Conservation (phyloP, 352 stramenopile genomes). For the Pilasporangium apinafurcum region DNA sequence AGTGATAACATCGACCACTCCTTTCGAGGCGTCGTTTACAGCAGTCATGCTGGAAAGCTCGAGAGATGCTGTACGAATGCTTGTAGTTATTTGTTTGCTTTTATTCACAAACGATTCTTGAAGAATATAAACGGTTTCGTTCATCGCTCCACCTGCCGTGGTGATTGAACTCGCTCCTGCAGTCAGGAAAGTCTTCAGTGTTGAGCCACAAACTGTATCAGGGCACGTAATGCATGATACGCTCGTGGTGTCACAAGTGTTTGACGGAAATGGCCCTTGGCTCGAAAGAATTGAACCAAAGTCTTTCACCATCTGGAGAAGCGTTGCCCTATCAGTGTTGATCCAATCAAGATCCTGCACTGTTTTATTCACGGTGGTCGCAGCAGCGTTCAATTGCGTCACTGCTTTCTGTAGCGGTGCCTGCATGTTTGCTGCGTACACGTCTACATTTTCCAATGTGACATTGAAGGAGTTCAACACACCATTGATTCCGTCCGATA, state of each 20-base stretch:
- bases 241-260: conserved; percentile 31
- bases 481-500: conserved; percentile 54
- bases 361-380: conserved; percentile 26
- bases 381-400: conserved; percentile 31
- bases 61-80: conserved; percentile 31
- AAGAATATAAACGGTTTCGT: conserved; percentile 17
- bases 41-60: conserved; percentile 43
- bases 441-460: conserved; percentile 71
- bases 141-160: conserved; percentile 17
- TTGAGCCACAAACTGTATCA: conserved; percentile 38
- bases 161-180: conserved; percentile 15
- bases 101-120: conserved; percentile 37
- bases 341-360: conserved; percentile 52
- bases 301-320: conserved; percentile 52
- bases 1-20: conserved; percentile 48
- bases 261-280: conserved; percentile 46
- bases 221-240: conserved; percentile 51
- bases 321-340: conserved; percentile 28
- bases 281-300: conserved; percentile 47
- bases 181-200: conserved; percentile 32
- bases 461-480: conserved; percentile 64
- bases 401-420: conserved; percentile 34
- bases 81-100: conserved; percentile 26
- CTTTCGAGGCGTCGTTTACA: conserved; percentile 49
- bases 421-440: conserved; percentile 60